A percentile compares a stretch with the other conserved stretches of the same genome.
These are phyloP conservation scores for Penicillium digitatum DNA, from an alignment of 2,329 filamentous ascomycete species.

Conservation along the genomic window DNA sequence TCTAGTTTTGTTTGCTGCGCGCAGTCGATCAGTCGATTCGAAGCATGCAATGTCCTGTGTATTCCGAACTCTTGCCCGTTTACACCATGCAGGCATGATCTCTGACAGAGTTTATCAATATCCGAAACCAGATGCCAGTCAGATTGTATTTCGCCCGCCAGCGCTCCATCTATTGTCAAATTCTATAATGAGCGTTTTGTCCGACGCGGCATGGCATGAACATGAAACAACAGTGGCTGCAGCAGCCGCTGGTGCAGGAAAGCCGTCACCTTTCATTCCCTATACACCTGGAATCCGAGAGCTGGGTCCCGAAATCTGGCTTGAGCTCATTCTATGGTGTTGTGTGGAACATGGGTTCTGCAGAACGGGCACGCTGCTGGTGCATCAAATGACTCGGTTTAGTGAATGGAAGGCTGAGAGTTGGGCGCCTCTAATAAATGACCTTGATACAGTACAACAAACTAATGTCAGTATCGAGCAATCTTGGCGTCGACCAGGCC, in stretches of 20 bases:
- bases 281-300: slow-evolving; percentile 43
- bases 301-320: slow-evolving; percentile 47
- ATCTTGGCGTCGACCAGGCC: slow-evolving; percentile 35
- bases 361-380: slow-evolving; percentile 40
- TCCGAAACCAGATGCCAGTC: slow-evolving; percentile 24
- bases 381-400: slow-evolving; percentile 32
- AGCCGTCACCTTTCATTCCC: slow-evolving; percentile 38
- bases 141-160: slow-evolving; percentile 39
- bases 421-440: slow-evolving; percentile 35
- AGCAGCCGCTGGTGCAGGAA: slow-evolving; percentile 35
- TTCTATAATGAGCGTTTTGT: slow-evolving; percentile 46
- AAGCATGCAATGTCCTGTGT: slow-evolving; percentile 44
- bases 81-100: slow-evolving; percentile 45
- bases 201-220: slow-evolving; percentile 46
- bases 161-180: slow-evolving; percentile 43
- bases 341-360: slow-evolving; percentile 47
- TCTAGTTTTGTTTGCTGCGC: slow-evolving; percentile 43
- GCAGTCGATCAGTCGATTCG: slow-evolving; percentile 32
- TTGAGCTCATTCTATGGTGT: slow-evolving; percentile 50
- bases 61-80: slow-evolving; percentile 42
- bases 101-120: slow-evolving; percentile 45
- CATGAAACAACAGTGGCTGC: slow-evolving; percentile 39
- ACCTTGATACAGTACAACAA: slow-evolving; percentile 27
- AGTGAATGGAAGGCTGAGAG: slow-evolving; percentile 41
- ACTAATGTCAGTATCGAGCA: slow-evolving; percentile 37